Conservation (phyloP, 2,329 filamentous ascomycete genomes). For the Basipetospora chlamydospora region DNA sequence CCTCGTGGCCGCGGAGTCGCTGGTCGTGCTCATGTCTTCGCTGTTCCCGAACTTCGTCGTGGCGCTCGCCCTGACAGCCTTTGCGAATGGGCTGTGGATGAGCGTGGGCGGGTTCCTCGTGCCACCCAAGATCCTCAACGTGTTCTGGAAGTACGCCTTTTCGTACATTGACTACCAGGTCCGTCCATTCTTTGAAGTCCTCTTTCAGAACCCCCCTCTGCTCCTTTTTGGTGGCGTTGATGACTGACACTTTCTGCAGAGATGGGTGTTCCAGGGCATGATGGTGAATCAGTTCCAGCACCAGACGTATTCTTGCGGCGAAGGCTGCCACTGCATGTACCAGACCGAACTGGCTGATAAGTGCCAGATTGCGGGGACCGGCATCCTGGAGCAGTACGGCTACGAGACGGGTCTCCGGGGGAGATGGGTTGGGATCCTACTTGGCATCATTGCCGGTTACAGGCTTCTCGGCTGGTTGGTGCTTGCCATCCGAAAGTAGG, state of each 20-base stretch:
- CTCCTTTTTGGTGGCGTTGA: neutral
- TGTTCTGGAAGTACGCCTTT: slow-evolving; percentile 76
- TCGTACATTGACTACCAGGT: slow-evolving; percentile 80
- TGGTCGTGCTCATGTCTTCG: slow-evolving; percentile 62
- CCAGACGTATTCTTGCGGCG: slow-evolving; percentile 46
- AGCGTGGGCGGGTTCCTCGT: slow-evolving; percentile 73
- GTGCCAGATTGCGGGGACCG: slow-evolving; percentile 57
- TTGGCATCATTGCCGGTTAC: slow-evolving; percentile 63
- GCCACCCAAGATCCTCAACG: slow-evolving; percentile 54
- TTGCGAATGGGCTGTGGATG: slow-evolving; percentile 87
- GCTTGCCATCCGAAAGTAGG: slow-evolving; percentile 1
- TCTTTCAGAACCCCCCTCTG: too few relatives aligned
- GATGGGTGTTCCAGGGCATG: slow-evolving; percentile 80
- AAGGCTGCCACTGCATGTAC: slow-evolving; percentile 56
- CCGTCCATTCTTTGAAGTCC: neutral
- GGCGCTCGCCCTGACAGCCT: slow-evolving; percentile 63
- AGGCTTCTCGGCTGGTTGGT: slow-evolving; percentile 25
- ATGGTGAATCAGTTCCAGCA: slow-evolving; percentile 75
- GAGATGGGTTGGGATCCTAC: slow-evolving; percentile 62
- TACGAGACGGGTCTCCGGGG: slow-evolving; percentile 49
- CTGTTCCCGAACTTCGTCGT: slow-evolving; percentile 71
- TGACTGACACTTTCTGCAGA: neutral
- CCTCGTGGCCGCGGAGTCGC: slow-evolving; percentile 64
- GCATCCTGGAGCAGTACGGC: slow-evolving; percentile 54
- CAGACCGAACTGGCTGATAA: slow-evolving; percentile 42